Conservation (phyloP, 2,329 filamentous ascomycete species). For the Phyllosticta citribraziliensis region DNA sequence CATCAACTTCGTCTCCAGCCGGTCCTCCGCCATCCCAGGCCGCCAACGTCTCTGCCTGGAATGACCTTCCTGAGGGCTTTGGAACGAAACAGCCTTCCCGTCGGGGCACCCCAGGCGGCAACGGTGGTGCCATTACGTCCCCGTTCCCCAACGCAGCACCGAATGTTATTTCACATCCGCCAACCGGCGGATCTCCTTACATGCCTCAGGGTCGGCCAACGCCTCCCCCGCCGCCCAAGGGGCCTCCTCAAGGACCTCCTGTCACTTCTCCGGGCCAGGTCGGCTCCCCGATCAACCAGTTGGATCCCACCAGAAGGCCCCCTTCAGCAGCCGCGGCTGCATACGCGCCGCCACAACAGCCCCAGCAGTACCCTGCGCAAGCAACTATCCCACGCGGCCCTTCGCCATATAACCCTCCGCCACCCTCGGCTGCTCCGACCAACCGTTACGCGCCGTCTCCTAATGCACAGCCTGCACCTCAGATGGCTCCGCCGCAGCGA, state of each 20-base stretch:
- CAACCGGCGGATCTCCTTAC: slow-evolving; percentile 50
- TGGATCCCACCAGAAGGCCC: slow-evolving; percentile 23
- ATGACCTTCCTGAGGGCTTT: slow-evolving; percentile 76
- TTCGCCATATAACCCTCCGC: slow-evolving; percentile 80
- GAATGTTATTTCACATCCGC: slow-evolving; percentile 40
- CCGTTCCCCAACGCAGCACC: slow-evolving; percentile 59
- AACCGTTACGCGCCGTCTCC: slow-evolving; percentile 57
- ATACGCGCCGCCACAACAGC: slow-evolving; percentile 51
- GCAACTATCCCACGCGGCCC: slow-evolving; percentile 61
- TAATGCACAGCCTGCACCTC: slow-evolving; percentile 42
- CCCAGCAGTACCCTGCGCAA: slow-evolving; percentile 35
- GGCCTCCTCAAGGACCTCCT: slow-evolving; percentile 44
- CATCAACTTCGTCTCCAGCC: slow-evolving; percentile 55
- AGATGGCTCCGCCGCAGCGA: slow-evolving; percentile 29
- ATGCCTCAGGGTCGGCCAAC: slow-evolving; percentile 49
- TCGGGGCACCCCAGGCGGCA: slow-evolving; percentile 60
- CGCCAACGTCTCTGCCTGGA: slow-evolving; percentile 76
- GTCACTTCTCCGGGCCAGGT: slow-evolving; percentile 59
- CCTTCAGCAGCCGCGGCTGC: slow-evolving; percentile 49
- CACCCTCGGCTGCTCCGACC: slow-evolving; percentile 65
- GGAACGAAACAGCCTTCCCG: slow-evolving; percentile 57
- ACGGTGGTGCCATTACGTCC: slow-evolving; percentile 53
- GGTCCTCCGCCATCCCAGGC: slow-evolving; percentile 57
- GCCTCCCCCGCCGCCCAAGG: slow-evolving; percentile 78
- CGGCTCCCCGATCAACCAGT: slow-evolving; percentile 39